phyloP scores from a whole-genome alignment of 106 monocot genomes.

The Dactylorhiza incarnata region DNA sequence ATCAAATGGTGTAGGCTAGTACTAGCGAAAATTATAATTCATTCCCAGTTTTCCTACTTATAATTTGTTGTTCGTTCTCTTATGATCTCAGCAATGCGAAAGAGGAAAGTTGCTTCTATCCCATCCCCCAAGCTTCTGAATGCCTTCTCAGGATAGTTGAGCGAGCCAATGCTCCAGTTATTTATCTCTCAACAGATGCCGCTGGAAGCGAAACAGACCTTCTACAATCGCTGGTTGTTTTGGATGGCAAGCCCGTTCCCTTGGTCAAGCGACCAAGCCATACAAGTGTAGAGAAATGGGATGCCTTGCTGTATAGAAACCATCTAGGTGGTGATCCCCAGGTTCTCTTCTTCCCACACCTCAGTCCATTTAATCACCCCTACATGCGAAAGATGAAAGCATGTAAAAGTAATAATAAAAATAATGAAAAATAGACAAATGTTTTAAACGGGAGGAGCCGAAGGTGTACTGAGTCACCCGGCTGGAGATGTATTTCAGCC shows the following conservation, averaged over 20 bases:
- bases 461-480: no score
- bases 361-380: no score
- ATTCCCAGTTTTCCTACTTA: neutral
- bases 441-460: no score
- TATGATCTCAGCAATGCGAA: conserved; percentile 60
- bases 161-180: conserved; percentile 57
- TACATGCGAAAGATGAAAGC: no score
- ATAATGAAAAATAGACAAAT: no score
- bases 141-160: conserved; percentile 60
- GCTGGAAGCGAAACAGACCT: conserved; percentile 76
- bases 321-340: conserved; percentile 66
- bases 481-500: no score
- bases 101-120: conserved; percentile 86
- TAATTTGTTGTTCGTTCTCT: neutral
- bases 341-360: conserved; percentile 20
- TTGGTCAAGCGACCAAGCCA: conserved; percentile 77
- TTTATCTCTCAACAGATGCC: conserved; percentile 94
- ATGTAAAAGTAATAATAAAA: no score
- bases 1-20: neutral
- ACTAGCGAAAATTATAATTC: neutral
- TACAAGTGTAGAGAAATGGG: conserved; percentile 78
- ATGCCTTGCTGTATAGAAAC: conserved; percentile 82
- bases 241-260: conserved; percentile 43
- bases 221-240: conserved; percentile 63
- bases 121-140: conserved; percentile 86